phyloP scores from a whole-genome alignment of 441 rosid genomes.

The Isatis lusitanica region DNA sequence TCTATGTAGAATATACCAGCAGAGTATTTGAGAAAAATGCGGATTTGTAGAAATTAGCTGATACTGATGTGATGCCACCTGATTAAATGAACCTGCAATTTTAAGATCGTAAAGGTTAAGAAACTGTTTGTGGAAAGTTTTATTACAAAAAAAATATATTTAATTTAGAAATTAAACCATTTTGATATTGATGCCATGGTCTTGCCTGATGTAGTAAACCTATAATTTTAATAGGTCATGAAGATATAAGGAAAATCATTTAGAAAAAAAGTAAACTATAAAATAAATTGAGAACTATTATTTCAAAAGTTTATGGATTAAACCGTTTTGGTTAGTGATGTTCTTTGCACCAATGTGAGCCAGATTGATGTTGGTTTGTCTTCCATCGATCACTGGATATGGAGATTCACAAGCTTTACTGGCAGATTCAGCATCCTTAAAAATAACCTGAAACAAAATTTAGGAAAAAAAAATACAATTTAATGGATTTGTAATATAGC shows the following conservation, averaged over 20 bases:
- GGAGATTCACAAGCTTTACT: background rate
- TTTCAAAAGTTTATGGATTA: background rate
- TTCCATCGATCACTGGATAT: background rate
- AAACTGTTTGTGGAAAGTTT: background rate
- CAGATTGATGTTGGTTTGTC: conserved; percentile 9
- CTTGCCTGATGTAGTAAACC: background rate
- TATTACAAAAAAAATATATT: background rate
- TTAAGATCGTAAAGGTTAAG: background rate
- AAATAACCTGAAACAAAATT: background rate
- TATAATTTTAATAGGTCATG: background rate
- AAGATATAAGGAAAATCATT: background rate
- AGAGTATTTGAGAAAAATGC: background rate
- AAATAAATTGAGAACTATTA: background rate
- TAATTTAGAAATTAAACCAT: background rate
- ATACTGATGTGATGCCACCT: background rate
- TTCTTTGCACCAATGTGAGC: background rate
- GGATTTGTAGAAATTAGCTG: background rate
- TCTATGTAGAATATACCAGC: conserved; percentile 7
- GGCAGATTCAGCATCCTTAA: background rate
- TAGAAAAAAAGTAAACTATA: background rate
- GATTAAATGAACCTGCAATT: background rate
- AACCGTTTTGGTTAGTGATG: conserved; percentile 16
- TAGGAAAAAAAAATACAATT: too few relatives aligned
- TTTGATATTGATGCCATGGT: background rate
- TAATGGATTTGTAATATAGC: background rate